Evolutionary conservation across 1,284 basidiomycete genomes (phyloP).

Genomic region (Fomitiporia mediterranea): DNA sequence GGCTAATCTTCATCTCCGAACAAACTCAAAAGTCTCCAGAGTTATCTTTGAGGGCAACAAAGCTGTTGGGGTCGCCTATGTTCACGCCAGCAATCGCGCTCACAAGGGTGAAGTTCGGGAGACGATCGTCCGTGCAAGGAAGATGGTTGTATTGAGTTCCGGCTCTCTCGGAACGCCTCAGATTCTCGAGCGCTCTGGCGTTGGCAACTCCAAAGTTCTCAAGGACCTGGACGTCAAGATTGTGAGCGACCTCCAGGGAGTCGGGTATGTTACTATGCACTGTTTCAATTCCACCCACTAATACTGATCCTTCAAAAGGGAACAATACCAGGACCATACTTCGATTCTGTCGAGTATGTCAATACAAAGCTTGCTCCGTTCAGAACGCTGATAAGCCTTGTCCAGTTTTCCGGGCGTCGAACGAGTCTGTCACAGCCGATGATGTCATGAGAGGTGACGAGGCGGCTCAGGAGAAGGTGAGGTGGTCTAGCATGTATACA

Average conservation of each 20-base stretch:
- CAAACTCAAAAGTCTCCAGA: constrained; percentile 58
- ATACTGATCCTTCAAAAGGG: constrained; percentile 32
- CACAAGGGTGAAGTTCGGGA: constrained; percentile 49
- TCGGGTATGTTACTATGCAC: constrained; percentile 49
- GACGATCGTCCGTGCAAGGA: constrained; percentile 59
- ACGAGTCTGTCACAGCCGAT: constrained; percentile 58
- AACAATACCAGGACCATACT: constrained; percentile 72
- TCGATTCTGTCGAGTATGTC: constrained; percentile 57
- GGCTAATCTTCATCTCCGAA: constrained; percentile 56
- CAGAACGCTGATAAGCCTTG: neutral
- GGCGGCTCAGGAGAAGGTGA: constrained; percentile 49
- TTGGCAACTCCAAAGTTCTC: constrained; percentile 52
- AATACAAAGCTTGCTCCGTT: neutral
- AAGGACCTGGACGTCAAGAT: constrained; percentile 54
- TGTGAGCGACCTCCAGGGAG: constrained; percentile 67
- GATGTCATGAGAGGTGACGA: constrained; percentile 66
- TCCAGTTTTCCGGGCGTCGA: constrained; percentile 60
- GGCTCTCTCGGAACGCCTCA: constrained; percentile 66
- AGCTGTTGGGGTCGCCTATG: constrained; percentile 67
- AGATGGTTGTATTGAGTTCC: constrained; percentile 58
- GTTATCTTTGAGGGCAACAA: constrained; percentile 69
- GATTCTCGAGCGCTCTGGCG: constrained; percentile 67
- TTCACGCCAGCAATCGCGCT: constrained; percentile 56
- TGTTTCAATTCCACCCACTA: neutral
- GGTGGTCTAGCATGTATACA: too few species aligned